Percentiles rank a stretch among this genome's conserved stretches.
phyloP scores from a whole-genome alignment of 371 early-diverging fungal species.

The Mucor irregularis region DNA sequence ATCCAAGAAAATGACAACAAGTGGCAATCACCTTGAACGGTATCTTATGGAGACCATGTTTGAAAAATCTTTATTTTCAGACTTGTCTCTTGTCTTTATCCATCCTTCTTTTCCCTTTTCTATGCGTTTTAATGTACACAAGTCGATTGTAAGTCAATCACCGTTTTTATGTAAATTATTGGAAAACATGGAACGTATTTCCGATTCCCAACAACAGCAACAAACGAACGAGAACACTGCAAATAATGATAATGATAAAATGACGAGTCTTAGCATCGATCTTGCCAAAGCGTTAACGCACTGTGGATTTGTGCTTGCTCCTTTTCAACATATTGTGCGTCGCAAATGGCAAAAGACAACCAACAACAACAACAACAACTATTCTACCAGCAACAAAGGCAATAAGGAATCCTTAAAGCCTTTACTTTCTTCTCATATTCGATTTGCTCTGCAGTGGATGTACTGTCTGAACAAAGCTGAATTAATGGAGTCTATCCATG shows the following conservation, averaged over 20 bases:
- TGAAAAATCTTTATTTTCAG: slow-evolving; percentile 39
- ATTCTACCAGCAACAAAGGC: not conserved
- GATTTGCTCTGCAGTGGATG: slow-evolving; percentile 47
- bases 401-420: too few species aligned
- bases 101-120: slow-evolving; percentile 46
- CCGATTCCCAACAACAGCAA: not conserved
- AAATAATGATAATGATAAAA: not conserved
- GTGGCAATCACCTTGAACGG: too few species aligned
- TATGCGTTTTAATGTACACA: slow-evolving; percentile 47
- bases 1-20: too few species aligned
- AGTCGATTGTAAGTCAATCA: slow-evolving; percentile 41
- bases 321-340: slow-evolving; percentile 47
- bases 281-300: slow-evolving; percentile 31
- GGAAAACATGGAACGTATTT: slow-evolving; percentile 15
- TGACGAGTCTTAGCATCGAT: slow-evolving; percentile 31
- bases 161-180: slow-evolving; percentile 35
- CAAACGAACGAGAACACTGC: not conserved
- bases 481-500: slow-evolving; percentile 21
- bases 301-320: slow-evolving; percentile 39
- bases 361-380: not conserved
- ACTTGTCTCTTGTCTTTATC: slow-evolving; percentile 35
- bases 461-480: slow-evolving; percentile 27
- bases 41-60: slow-evolving; percentile 40
- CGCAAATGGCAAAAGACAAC: slow-evolving; percentile 42
- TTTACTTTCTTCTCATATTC: slow-evolving; percentile 39